phyloP scores from a whole-genome alignment of 2,329 filamentous ascomycete species.

The Neurospora sp. region DNA sequence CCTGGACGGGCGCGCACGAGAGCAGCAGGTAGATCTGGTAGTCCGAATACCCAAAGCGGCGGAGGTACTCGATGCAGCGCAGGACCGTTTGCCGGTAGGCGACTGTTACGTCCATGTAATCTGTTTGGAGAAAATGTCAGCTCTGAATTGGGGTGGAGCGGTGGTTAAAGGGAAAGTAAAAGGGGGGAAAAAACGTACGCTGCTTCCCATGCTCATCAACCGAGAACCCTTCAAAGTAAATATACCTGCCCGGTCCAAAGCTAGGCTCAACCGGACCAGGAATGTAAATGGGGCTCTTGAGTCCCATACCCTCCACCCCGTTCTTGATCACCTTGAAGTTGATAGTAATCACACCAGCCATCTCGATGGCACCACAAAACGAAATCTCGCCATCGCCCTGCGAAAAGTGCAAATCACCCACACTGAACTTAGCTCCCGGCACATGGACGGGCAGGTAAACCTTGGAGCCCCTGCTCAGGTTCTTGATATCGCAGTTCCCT shows the following conservation, averaged over 20 bases:
- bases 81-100: constrained; percentile 78
- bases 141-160: too few species aligned
- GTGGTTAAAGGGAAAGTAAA: too few species aligned
- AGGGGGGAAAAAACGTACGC: constrained; percentile 23
- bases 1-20: constrained; percentile 78
- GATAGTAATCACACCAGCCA: constrained; percentile 84
- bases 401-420: constrained; percentile 80
- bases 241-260: constrained; percentile 70
- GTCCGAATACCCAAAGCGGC: constrained; percentile 59
- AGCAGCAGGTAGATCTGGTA: constrained; percentile 81
- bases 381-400: constrained; percentile 88
- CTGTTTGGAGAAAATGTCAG: constrained; percentile 1
- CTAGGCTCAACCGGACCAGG: constrained; percentile 83
- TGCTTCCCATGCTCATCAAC: constrained; percentile 85
- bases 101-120: constrained; percentile 78
- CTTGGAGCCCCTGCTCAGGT: constrained; percentile 36
- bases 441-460: constrained; percentile 87
- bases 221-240: constrained; percentile 84
- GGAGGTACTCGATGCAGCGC: constrained; percentile 67
- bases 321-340: constrained; percentile 83
- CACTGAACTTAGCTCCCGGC: constrained; percentile 76
- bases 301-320: constrained; percentile 62
- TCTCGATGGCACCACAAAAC: constrained; percentile 86
- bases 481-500: constrained; percentile 22
- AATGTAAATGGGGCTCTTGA: constrained; percentile 78